Base-by-base conservation (phyloP, 2,329 filamentous ascomycete species). In the Microdochium nivale region DNA sequence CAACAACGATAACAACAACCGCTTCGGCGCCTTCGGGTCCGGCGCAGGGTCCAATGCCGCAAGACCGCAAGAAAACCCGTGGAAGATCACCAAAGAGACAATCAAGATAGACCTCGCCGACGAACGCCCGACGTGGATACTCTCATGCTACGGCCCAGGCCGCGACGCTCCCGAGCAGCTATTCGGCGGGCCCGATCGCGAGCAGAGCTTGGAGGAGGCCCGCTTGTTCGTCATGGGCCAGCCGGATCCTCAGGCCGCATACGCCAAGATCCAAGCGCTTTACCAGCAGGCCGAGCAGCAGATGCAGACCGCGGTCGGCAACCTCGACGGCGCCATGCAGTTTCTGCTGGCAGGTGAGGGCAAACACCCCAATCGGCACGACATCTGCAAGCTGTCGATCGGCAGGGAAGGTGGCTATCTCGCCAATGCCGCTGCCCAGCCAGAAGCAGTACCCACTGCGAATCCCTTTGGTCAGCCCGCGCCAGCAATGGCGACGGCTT, bases 191-290 rank as follows among this genome's bases (percentile, higher is more conserved):
- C 78, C 76, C 46, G 76, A 81, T 5, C 79, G 90, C 19, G 92
- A 97, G 66, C 86, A 90, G 66, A 95, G 90, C 62, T 86, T 87
- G 40, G 92, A 97, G 66, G 92, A 97, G 68, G 79, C 95, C 65
- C 80, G 90, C 49, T 65, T 91, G 23, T 85, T 90, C 63, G 91
- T 92, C 62, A 73, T 83, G 60, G 62, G 55, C 25, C 57, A 62
- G 27, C 47, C 54, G 23, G 63, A 66, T 48, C 59, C 54, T 32
- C 62, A 65, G 87, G 84, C 52, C 69, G 73, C 13, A 70, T 78
- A 51, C 70, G 74, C 75, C 62, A 75, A 86, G 62, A 79, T 85
- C 50, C 73, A 79, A 50, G 71, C 71, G 14, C 70, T 91, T 7
- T 84, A 84, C 59, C 72, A 78, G 27, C 81, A 83, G 55, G 81